Conservation (phyloP, 352 stramenopile genomes). For the Pythium oligandrum region DNA sequence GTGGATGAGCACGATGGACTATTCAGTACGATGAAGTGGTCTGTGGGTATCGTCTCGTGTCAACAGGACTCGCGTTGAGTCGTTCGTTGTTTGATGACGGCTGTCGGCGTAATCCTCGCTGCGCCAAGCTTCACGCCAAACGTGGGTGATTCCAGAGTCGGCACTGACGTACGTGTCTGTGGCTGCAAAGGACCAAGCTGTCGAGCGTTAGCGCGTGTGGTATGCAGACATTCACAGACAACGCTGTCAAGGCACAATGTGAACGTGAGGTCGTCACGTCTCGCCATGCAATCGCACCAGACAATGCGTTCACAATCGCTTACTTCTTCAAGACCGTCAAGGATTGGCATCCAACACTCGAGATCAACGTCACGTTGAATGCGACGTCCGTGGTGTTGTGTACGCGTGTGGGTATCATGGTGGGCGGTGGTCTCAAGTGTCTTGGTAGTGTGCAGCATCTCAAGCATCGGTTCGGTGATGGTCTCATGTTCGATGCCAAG, state of each 20-base stretch:
- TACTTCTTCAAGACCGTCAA: conserved; percentile 33
- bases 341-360: conserved; percentile 22
- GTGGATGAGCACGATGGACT: too few species aligned
- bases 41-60: too few species aligned
- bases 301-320: conserved; percentile 30
- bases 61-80: too few species aligned
- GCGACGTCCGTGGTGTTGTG: conserved; percentile 32
- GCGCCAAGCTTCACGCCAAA: too few species aligned
- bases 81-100: too few species aligned
- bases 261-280: conserved; percentile 23
- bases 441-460: too few species aligned
- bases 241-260: conserved; percentile 5
- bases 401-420: conserved; percentile 29
- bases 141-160: conserved; percentile 38
- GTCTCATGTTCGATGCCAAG: too few species aligned
- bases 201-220: conserved; percentile 30
- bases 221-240: conserved; percentile 6
- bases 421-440: too few species aligned
- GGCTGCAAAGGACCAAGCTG: conserved; percentile 39
- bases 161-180: conserved; percentile 40
- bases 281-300: conserved; percentile 28
- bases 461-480: too few species aligned
- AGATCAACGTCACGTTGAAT: conserved; percentile 10
- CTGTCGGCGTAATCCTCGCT: too few species aligned
- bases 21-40: too few species aligned